These are phyloP conservation scores for Arbutus unedo DNA, from an alignment of 148 eudicot species.

Conservation along the genomic window DNA sequence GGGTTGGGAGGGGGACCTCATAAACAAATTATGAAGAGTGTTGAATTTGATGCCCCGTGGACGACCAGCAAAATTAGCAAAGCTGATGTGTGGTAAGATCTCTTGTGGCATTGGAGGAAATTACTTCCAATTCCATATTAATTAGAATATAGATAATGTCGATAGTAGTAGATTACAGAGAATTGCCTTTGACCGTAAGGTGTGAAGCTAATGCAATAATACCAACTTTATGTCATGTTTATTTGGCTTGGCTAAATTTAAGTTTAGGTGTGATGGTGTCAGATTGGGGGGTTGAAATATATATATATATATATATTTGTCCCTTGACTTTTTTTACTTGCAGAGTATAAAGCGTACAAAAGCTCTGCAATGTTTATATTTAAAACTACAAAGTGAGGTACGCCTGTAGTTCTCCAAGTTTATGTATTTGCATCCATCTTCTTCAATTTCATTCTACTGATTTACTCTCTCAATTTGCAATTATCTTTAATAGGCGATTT, in stretches of 20 bases:
- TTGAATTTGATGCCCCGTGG: conserved; percentile 31
- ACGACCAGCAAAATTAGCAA: conserved; percentile 37
- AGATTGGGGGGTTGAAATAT: conserved; percentile 13
- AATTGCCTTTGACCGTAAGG: conserved; percentile 6
- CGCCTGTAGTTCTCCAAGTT: no score
- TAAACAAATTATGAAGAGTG: conserved; percentile 39
- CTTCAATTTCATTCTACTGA: no score
- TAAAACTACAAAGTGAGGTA: no score
- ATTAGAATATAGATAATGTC: neutral
- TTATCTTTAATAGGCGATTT: no score
- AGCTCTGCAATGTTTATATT: no score
- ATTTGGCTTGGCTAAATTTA: neutral
- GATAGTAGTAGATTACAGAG: neutral
- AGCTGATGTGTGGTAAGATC: neutral
- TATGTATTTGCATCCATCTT: no score
- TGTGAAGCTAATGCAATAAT: conserved; percentile 7
- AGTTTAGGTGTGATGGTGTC: neutral
- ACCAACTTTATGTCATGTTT: neutral
- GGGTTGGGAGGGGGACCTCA: conserved; percentile 30
- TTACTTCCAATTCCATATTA: neutral
- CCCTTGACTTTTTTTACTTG: neutral
- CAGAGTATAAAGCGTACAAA: neutral
- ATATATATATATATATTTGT: no score
- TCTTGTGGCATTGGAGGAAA: neutral
- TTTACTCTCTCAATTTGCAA: no score